phyloP scores from a whole-genome alignment of 495 filamentous ascomycete species.

The Lophiotrema nucula region DNA sequence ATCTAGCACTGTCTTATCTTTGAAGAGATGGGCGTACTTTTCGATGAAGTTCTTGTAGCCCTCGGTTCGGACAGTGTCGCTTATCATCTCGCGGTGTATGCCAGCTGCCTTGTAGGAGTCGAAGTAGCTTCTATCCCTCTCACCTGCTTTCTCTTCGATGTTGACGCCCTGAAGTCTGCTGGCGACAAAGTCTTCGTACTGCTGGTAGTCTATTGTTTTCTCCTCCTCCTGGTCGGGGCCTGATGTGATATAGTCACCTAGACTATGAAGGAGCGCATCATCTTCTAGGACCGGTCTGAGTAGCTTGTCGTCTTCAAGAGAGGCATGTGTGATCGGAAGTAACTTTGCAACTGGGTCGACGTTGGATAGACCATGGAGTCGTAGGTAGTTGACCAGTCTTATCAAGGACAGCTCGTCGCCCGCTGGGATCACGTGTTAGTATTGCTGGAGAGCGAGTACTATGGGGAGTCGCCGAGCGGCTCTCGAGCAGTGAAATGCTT shows the following conservation, averaged over 20 bases:
- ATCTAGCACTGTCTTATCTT: constrained; percentile 86
- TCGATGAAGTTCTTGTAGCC: constrained; percentile 71
- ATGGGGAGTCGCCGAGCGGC: neutral
- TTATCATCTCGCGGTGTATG: constrained; percentile 92
- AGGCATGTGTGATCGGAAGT: constrained; percentile 1
- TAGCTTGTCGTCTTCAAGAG: constrained; percentile 16
- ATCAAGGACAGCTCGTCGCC: constrained; percentile 13
- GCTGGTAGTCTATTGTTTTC: constrained; percentile 8
- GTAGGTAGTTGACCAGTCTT: constrained; percentile 27
- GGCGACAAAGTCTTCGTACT: constrained; percentile 9
- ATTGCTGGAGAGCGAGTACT: neutral
- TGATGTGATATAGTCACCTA: constrained; percentile 28
- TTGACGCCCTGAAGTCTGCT: constrained; percentile 5
- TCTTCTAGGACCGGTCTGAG: constrained; percentile 11
- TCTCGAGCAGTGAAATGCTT: no score
- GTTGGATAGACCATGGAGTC: constrained; percentile 1
- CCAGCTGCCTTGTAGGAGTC: constrained; percentile 47
- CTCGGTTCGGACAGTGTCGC: constrained; percentile 66
- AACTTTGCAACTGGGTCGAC: neutral
- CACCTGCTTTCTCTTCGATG: neutral
- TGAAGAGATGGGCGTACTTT: constrained; percentile 85
- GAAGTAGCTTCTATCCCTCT: constrained; percentile 25
- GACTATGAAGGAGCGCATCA: constrained; percentile 17
- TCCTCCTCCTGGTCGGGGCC: constrained; percentile 7
- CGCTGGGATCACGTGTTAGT: constrained; percentile 1